A percentile compares a stretch with the other conserved stretches of the same genome.
phyloP scores from a whole-genome alignment of 441 rosid genomes.

The Oxalis stricta region DNA sequence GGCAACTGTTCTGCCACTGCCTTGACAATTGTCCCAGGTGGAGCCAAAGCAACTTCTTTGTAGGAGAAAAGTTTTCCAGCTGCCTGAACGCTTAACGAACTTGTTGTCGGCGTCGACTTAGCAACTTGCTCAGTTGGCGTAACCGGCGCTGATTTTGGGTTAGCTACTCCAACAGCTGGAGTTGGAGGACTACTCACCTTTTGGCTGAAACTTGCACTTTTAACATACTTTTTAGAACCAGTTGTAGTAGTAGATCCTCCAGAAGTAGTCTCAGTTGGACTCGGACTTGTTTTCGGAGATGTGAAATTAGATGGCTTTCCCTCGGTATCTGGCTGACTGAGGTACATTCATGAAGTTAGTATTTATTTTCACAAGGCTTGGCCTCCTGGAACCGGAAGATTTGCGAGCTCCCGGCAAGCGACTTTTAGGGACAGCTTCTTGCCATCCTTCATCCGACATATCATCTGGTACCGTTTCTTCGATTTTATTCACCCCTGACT shows the following conservation, averaged over 20 bases:
- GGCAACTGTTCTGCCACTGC: conserved; percentile 68
- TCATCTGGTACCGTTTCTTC: conserved; percentile 28
- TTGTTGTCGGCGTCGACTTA: conserved; percentile 33
- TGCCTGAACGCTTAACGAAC: conserved; percentile 55
- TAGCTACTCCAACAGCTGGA: conserved; percentile 22
- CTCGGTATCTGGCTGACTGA: conserved; percentile 59
- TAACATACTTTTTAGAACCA: conserved; percentile 39
- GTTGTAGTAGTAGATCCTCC: conserved; percentile 36
- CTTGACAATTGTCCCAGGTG: conserved; percentile 93
- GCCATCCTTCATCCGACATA: conserved; percentile 73
- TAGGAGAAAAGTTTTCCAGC: conserved; percentile 91
- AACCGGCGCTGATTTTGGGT: conserved; percentile 37
- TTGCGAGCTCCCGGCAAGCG: conserved; percentile 68
- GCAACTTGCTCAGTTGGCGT: conserved; percentile 40
- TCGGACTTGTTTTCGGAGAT: conserved; percentile 44
- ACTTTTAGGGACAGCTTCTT: conserved; percentile 69
- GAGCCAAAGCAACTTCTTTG: conserved; percentile 98
- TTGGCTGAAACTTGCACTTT: conserved; percentile 71
- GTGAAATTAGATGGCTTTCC: conserved; percentile 49
- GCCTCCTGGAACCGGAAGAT: conserved; percentile 57
- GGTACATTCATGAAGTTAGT: conserved; percentile 73
- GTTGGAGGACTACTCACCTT: conserved; percentile 28
- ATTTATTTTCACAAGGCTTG: conserved; percentile 78
- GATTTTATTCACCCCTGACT: conserved; percentile 14
- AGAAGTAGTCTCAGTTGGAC: conserved; percentile 36